Evolutionary conservation across 305 asterid genomes (phyloP).

Genomic region (Solanum hybrid): DNA sequence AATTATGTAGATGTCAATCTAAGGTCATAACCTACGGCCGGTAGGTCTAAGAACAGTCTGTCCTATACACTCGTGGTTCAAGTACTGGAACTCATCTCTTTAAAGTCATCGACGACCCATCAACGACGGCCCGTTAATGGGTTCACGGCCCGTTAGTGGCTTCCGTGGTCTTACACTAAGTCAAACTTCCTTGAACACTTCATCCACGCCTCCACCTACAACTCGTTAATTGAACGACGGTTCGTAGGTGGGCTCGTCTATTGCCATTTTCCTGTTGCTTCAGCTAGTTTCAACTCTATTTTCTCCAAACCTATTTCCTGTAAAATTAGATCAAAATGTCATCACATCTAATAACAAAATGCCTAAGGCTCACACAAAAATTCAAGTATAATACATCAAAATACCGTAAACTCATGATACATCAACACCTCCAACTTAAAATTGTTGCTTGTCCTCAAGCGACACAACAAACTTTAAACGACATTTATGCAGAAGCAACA

Average conservation of each 20-base stretch:
- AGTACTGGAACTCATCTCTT: background rate
- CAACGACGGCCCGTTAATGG: background rate
- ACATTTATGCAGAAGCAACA: background rate
- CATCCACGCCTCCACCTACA: background rate
- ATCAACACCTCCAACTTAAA: background rate
- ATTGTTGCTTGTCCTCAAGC: background rate
- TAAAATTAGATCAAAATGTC: background rate
- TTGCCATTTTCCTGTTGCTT: background rate
- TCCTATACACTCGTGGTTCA: background rate
- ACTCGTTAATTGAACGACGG: background rate
- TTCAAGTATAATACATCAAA: background rate
- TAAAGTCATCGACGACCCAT: background rate
- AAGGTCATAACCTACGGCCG: background rate
- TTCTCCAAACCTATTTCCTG: background rate
- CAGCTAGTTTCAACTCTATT: background rate
- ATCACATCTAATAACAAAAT: too few species aligned
- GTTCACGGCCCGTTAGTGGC: background rate
- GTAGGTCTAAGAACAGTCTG: background rate
- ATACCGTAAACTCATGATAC: background rate
- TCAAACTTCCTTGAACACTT: background rate
- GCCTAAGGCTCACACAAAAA: background rate
- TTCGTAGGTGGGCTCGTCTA: background rate
- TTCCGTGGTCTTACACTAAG: background rate
- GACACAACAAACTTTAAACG: background rate
- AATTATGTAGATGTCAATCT: background rate